Conservation (phyloP, 2,329 filamentous ascomycete genomes). For the Neopestalotiopsis clavispora region DNA sequence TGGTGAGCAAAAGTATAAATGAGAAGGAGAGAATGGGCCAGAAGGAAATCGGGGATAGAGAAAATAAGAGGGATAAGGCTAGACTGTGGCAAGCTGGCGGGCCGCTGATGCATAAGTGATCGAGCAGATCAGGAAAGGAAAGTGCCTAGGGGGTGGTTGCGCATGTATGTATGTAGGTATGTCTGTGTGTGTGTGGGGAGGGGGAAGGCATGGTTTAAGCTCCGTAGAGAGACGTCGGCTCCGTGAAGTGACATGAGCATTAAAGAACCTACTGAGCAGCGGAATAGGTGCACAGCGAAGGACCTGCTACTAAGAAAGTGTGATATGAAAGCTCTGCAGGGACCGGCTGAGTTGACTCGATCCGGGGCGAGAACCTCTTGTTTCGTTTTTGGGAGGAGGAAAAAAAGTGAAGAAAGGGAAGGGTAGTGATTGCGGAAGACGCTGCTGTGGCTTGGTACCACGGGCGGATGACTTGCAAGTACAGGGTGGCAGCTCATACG, state of each 20-base stretch:
- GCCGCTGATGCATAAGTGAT: slow-evolving; percentile 38
- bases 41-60: slow-evolving; percentile 27
- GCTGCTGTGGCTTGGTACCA: slow-evolving; percentile 34
- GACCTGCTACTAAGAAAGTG: not conserved
- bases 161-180: slow-evolving; percentile 36
- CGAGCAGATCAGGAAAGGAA: slow-evolving; percentile 50
- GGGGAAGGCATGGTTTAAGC: slow-evolving; percentile 38
- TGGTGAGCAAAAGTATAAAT: slow-evolving; percentile 29
- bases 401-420: slow-evolving; percentile 33
- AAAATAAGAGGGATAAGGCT: slow-evolving; percentile 17
- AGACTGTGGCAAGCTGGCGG: slow-evolving; percentile 32
- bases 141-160: slow-evolving; percentile 46
- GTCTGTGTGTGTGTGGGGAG: slow-evolving; percentile 1
- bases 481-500: slow-evolving; percentile 38
- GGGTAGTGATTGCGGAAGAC: slow-evolving; percentile 25
- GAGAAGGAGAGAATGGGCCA: slow-evolving; percentile 29
- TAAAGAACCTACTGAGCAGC: slow-evolving; percentile 9
- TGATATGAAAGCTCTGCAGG: slow-evolving; percentile 23
- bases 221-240: slow-evolving; percentile 21
- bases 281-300: not conserved
- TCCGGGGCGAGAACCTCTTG: not conserved
- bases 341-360: slow-evolving; percentile 16
- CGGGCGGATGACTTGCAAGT: slow-evolving; percentile 34
- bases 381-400: slow-evolving; percentile 28
- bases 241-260: not conserved